Conservation (phyloP, 805 yeast species). For the Geotrichum ghanense region DNA sequence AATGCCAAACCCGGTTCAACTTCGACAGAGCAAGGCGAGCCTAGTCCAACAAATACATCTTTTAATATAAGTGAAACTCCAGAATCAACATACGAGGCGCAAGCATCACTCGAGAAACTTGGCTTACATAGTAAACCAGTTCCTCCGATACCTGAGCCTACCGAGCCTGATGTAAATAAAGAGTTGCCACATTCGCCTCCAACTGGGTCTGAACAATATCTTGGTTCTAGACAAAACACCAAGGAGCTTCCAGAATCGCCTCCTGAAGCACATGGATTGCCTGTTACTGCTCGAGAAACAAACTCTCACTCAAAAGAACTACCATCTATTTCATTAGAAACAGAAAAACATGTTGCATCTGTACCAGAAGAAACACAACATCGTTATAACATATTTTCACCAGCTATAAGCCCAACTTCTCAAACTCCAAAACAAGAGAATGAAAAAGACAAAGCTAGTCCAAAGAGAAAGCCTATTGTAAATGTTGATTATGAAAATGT, state of each 20-base stretch:
- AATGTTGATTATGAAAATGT: no score
- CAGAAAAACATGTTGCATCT: not conserved
- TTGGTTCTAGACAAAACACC: no score
- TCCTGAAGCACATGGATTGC: not conserved
- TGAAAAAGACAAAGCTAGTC: no score
- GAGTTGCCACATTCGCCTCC: not conserved
- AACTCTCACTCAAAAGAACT: not conserved
- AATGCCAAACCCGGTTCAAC: not conserved
- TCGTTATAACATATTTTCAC: not conserved
- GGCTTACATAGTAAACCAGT: not conserved
- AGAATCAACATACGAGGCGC: not conserved
- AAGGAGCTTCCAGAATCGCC: no score
- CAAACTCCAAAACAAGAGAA: no score
- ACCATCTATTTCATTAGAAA: slow-evolving; percentile 4
- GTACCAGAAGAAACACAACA: no score
- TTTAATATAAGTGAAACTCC: not conserved
- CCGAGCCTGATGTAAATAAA: slow-evolving; percentile 1
- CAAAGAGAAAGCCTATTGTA: no score
- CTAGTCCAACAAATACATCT: not conserved
- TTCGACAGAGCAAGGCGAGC: no score
- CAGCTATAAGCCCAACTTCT: not conserved
- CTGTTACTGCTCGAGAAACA: not conserved
- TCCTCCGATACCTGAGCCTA: slow-evolving; percentile 3
- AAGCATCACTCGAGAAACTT: not conserved
- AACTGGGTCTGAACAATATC: not conserved